Evolutionary conservation across 192 early-diverging fungal species (phyloP).

Genomic region (Coemansia sp.): DNA sequence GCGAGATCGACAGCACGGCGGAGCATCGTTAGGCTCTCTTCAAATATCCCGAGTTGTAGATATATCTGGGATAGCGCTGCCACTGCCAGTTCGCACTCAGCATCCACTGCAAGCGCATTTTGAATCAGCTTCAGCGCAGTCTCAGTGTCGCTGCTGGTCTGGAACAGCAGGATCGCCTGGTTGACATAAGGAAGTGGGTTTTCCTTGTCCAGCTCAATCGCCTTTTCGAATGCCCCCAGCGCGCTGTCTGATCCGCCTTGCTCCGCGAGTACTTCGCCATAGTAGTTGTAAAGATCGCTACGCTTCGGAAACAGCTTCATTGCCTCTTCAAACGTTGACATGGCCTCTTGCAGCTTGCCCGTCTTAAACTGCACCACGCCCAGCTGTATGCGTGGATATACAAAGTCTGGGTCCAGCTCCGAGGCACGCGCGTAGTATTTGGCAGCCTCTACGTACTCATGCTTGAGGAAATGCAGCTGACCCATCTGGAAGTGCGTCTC

Average conservation of each 20-base stretch:
- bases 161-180: slow-evolving; percentile 82
- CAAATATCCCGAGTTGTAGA: slow-evolving; percentile 81
- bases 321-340: slow-evolving; percentile 78
- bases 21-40: slow-evolving; percentile 80
- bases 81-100: slow-evolving; percentile 93
- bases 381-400: slow-evolving; percentile 93
- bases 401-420: slow-evolving; percentile 74
- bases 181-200: slow-evolving; percentile 99
- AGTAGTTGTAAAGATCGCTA: slow-evolving; percentile 95
- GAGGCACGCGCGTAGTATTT: slow-evolving; percentile 82
- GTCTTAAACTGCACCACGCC: slow-evolving; percentile 92
- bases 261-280: slow-evolving; percentile 92
- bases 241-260: slow-evolving; percentile 82
- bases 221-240: slow-evolving; percentile 82
- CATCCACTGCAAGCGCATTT: slow-evolving; percentile 84
- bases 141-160: slow-evolving; percentile 70
- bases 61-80: slow-evolving; percentile 77
- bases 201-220: slow-evolving; percentile 71
- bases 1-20: slow-evolving; percentile 80
- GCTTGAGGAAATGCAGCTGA: slow-evolving; percentile 71
- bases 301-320: slow-evolving; percentile 72
- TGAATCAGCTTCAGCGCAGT: slow-evolving; percentile 74
- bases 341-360: slow-evolving; percentile 71
- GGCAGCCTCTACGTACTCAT: slow-evolving; percentile 74
- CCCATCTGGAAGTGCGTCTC: slow-evolving; percentile 89